Percentiles rank a stretch among this genome's conserved stretches.
These are phyloP conservation scores for Apiospora saccharicola DNA, from an alignment of 2,329 filamentous ascomycete genomes.

Conservation along the genomic window DNA sequence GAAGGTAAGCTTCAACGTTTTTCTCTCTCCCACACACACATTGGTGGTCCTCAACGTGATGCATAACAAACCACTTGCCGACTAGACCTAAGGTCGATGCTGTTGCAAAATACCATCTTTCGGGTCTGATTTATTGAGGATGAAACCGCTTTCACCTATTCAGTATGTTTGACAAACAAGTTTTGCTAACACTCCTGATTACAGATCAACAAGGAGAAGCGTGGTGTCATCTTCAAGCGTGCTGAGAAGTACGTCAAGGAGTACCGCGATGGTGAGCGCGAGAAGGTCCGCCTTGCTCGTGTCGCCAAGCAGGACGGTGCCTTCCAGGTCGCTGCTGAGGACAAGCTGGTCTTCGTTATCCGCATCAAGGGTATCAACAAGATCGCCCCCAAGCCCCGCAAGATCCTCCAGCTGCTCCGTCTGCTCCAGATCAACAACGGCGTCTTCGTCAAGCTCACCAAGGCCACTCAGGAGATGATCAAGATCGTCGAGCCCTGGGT, in stretches of 20 bases:
- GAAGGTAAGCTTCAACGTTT: conserved; percentile 71
- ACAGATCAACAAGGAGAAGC: conserved; percentile 98
- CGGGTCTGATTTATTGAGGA: conserved; percentile 80
- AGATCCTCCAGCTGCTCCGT: conserved; percentile 99
- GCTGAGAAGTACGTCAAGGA: conserved; percentile 99
- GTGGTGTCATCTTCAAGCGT: conserved; percentile 98
- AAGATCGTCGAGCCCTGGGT: conserved; percentile 99
- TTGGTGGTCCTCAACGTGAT: conserved; percentile 70
- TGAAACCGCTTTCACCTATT: conserved; percentile 29
- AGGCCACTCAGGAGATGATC: conserved; percentile 96
- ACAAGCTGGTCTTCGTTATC: conserved; percentile 96
- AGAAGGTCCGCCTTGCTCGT: conserved; percentile 94
- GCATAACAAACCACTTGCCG: conserved; percentile 82
- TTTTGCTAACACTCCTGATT: conserved; percentile 33
- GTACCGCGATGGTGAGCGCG: conserved; percentile 97
- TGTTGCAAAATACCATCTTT: conserved; percentile 99
- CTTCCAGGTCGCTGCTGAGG: conserved; percentile 93
- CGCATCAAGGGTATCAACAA: conserved; percentile 99
- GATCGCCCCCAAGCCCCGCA: conserved; percentile 99
- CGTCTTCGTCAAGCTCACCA: conserved; percentile 96
- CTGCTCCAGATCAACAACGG: conserved; percentile 99
- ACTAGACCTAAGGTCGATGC: conserved; percentile 96
- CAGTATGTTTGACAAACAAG: conserved; percentile 43
- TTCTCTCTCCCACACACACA: conserved; percentile 31
- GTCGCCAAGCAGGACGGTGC: conserved; percentile 90